Percentiles rank a stretch among this genome's conserved stretches.
Evolutionary conservation across 2,329 filamentous ascomycete genomes (phyloP).

Genomic region (Cytospora schulzeri): DNA sequence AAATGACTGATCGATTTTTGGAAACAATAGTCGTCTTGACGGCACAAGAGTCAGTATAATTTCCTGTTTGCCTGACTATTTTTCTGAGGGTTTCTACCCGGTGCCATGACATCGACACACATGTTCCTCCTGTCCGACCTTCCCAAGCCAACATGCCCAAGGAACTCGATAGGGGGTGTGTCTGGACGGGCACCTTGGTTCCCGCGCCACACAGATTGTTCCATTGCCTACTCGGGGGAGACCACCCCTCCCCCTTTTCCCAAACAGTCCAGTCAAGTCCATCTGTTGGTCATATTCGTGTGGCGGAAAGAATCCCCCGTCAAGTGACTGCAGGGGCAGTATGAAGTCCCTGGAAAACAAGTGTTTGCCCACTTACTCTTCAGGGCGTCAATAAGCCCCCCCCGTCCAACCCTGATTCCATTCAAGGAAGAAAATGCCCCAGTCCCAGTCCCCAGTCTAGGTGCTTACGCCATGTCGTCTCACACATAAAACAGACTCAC

Average conservation of each 20-base stretch:
- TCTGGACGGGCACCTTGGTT: no score
- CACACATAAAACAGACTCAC: conserved; percentile 64
- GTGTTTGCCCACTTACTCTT: no score
- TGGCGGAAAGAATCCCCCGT: background rate
- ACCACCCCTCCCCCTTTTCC: no score
- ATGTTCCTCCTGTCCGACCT: background rate
- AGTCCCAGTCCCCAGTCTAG: conserved; percentile 4
- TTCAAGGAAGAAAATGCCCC: no score
- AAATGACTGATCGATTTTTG: no score
- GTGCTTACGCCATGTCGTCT: conserved; percentile 17
- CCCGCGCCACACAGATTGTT: no score
- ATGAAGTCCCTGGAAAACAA: no score
- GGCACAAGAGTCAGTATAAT: conserved; percentile 63
- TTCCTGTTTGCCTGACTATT: background rate
- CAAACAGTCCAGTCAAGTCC: no score
- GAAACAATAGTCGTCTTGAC: conserved; percentile 67
- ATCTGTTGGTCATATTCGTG: background rate
- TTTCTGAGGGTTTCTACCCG: background rate
- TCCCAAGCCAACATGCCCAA: background rate
- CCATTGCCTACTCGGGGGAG: no score
- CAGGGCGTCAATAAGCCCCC: background rate
- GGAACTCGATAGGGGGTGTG: no score
- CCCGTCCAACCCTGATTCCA: background rate
- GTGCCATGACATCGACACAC: background rate
- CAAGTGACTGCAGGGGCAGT: conserved; percentile 3